Conservation (phyloP, 2,329 filamentous ascomycete species). For the Exophiala spinifera region DNA sequence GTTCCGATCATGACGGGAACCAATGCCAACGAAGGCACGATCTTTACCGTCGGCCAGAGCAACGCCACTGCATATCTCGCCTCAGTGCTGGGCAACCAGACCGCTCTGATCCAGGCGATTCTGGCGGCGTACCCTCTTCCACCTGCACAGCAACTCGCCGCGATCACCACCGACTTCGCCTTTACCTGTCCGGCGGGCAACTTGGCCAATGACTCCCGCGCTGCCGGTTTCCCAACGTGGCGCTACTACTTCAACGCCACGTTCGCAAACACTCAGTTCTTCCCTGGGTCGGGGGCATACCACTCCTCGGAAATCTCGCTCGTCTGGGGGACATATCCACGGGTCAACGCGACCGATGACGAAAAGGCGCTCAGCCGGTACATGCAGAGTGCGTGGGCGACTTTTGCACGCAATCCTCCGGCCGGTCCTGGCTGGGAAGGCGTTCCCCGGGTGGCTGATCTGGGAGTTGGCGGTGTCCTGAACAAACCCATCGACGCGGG, state of each 20-base stretch:
- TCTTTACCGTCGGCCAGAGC: constrained; percentile 11
- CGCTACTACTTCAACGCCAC: constrained; percentile 33
- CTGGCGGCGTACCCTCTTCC: constrained; percentile 14
- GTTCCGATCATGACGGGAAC: constrained; percentile 43
- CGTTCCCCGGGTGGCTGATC: constrained; percentile 1
- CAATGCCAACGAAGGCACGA: constrained; percentile 42
- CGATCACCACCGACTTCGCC: constrained; percentile 7
- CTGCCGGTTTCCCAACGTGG: constrained; percentile 27
- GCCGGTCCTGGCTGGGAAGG: constrained; percentile 7
- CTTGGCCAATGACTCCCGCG: constrained; percentile 19
- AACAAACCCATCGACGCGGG: neutral
- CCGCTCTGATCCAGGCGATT: constrained; percentile 9
- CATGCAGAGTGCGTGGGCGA: constrained; percentile 27
- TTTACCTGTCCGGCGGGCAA: constrained; percentile 16
- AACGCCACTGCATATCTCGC: constrained; percentile 8
- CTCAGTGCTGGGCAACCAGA: constrained; percentile 6
- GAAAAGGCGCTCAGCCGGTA: constrained; percentile 21
- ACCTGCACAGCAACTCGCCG: constrained; percentile 4
- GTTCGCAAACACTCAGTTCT: constrained; percentile 30
- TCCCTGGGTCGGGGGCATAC: constrained; percentile 32
- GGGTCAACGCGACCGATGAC: constrained; percentile 4
- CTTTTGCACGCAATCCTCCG: constrained; percentile 6
- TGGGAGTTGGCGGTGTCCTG: neutral
- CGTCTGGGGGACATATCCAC: constrained; percentile 32
- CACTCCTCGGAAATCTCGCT: constrained; percentile 36